Evolutionary conservation across 2,329 filamentous ascomycete genomes (phyloP), one percentile per base, ranked within the genome.

Genomic region (Fusarium sp.): DNA sequence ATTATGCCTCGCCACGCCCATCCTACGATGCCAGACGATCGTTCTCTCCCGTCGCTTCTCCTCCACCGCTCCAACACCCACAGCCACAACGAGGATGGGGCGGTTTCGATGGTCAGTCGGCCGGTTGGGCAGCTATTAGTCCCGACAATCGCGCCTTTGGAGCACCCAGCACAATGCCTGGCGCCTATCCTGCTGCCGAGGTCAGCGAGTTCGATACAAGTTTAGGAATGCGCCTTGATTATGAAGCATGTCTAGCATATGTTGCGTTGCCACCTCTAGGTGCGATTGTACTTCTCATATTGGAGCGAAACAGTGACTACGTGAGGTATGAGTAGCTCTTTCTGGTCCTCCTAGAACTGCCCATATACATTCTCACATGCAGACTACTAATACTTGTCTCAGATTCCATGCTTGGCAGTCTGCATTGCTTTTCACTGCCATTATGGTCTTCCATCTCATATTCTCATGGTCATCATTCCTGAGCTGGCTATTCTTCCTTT

Each of bases 361-460:
- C 20, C 8, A 10, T 18, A 29, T 43, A n/a, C 33, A 35, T 33
- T 3, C 11, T n/a, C 12, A 12, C 41, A 20, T 46, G 18, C 35
- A 18, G 43, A 10, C 33, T 60, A 13, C 62, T 73, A 57, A 74
- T 35, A 16, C 13, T 28, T 38, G 20, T 16, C 20, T n/a, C 71
- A 95, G 93, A 68, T 98, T 98, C 74, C 96, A 99, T 80, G 96
- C 96, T 10, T 99, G 96, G 95, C 96, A 99, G 81, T 93, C 92
- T 9, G 91, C 91, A 68, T 84, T 97, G 75, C 80, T 97, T 5
- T 98, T 97, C 79, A 91, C 92, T 1, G 87, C 87, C 48, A 76
- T 89, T 60, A 88, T 94, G 80, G 80, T 97, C 52, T 72, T 98
- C 24, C 95, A 98, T 77, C 85, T 98, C 37, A 82, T 98, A 41